phyloP scores from a whole-genome alignment of 257 asterid genomes.

The Plantago elongata region DNA sequence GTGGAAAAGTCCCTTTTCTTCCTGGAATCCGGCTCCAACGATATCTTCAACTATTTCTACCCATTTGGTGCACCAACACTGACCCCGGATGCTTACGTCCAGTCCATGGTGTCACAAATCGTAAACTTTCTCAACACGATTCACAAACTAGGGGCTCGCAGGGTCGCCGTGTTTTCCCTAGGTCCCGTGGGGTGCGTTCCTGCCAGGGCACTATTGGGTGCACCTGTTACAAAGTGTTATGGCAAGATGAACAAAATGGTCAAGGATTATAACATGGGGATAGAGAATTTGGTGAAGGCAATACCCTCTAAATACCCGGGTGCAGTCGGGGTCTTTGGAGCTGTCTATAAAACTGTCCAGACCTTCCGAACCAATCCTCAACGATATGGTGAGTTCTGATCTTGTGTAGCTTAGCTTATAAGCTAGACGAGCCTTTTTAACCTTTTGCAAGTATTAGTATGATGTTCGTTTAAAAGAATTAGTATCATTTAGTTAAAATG shows the following conservation, averaged over 20 bases:
- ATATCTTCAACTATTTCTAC: constrained; percentile 51
- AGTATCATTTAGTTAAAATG: no score
- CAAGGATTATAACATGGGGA: constrained; percentile 42
- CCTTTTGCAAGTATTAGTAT: no score
- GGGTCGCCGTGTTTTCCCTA: constrained; percentile 45
- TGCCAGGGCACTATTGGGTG: constrained; percentile 46
- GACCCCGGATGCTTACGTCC: constrained; percentile 47
- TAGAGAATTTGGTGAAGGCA: constrained; percentile 37
- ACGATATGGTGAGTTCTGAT: constrained; percentile 37
- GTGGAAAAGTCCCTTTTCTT: constrained; percentile 42
- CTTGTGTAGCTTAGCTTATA: no score
- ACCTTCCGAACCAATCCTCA: constrained; percentile 42
- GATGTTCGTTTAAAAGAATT: no score
- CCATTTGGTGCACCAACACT: constrained; percentile 41
- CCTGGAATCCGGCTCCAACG: constrained; percentile 69
- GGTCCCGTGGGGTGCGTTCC: constrained; percentile 87
- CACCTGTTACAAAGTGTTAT: constrained; percentile 45
- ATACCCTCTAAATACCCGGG: constrained; percentile 35
- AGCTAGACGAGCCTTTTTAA: no score
- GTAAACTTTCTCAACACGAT: constrained; percentile 26
- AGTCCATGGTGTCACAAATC: constrained; percentile 42
- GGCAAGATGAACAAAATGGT: constrained; percentile 71
- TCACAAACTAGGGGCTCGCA: constrained; percentile 47
- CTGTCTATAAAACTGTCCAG: constrained; percentile 40
- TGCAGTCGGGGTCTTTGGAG: constrained; percentile 51